Conservation (phyloP, 352 stramenopile species). For the Halophytophthora polymorphica region DNA sequence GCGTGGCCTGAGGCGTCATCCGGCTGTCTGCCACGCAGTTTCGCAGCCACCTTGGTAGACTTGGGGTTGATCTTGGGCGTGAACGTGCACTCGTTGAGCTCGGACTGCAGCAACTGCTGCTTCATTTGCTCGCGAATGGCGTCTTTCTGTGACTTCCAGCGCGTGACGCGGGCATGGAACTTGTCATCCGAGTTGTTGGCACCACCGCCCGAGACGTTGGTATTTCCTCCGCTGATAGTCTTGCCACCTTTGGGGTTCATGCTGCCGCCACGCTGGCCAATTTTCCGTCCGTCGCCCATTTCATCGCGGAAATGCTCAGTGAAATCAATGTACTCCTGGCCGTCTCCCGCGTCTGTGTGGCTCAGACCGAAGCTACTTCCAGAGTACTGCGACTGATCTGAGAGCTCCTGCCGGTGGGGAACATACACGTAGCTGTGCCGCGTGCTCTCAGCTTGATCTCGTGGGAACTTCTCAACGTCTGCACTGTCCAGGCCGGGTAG, state of each 20-base stretch:
- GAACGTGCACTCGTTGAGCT: slow-evolving; percentile 80
- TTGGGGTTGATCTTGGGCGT: slow-evolving; percentile 70
- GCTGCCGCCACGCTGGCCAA: too few species aligned
- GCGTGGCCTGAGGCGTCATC: slow-evolving; percentile 13
- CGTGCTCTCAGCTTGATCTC: slow-evolving; percentile 1
- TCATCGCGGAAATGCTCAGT: slow-evolving; percentile 43
- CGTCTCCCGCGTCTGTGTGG: slow-evolving; percentile 4
- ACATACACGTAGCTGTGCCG: slow-evolving; percentile 28
- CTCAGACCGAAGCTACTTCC: slow-evolving; percentile 8
- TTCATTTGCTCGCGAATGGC: slow-evolving; percentile 75
- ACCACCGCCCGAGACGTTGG: slow-evolving; percentile 9
- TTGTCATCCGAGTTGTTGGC: slow-evolving; percentile 37
- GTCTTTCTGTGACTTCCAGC: slow-evolving; percentile 80
- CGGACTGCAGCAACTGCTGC: slow-evolving; percentile 67
- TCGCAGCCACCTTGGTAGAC: slow-evolving; percentile 65
- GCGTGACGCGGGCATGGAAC: slow-evolving; percentile 71
- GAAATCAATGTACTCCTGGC: slow-evolving; percentile 50
- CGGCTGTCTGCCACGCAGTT: slow-evolving; percentile 43
- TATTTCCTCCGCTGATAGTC: slow-evolving; percentile 17
- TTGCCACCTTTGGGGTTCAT: slow-evolving; percentile 2
- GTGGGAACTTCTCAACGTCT: background rate
- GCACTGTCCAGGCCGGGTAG: too few species aligned
- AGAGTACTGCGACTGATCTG: slow-evolving; percentile 7
- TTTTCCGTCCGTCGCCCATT: slow-evolving; percentile 13
- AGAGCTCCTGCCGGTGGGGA: slow-evolving; percentile 13